Conservation (phyloP, 2,329 filamentous ascomycete species). For the Tolypocladium inflatum region DNA sequence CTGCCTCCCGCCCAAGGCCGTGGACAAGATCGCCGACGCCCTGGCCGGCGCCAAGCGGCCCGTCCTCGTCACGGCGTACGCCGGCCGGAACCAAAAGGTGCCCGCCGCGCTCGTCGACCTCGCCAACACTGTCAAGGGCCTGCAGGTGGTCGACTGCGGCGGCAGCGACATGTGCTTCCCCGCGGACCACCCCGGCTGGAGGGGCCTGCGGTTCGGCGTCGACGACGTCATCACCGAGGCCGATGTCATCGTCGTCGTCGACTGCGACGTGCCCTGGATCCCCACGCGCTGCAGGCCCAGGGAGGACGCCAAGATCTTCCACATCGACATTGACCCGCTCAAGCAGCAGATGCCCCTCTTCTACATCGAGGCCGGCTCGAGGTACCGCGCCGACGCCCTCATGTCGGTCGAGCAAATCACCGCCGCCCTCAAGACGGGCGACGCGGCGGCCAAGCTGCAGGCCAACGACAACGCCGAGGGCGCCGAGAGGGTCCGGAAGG, state of each 20-base stretch:
- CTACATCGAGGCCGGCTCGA: constrained; percentile 56
- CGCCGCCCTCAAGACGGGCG: constrained; percentile 42
- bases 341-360: constrained; percentile 67
- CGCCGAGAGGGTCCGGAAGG: constrained; percentile 39
- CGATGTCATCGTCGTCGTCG: constrained; percentile 75
- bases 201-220: constrained; percentile 64
- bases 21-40: constrained; percentile 50
- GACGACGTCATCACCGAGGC: constrained; percentile 66
- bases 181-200: constrained; percentile 55
- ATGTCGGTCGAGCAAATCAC: constrained; percentile 62
- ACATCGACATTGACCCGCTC: constrained; percentile 56
- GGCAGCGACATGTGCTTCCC: constrained; percentile 79
- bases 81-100: constrained; percentile 56
- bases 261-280: constrained; percentile 93
- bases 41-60: constrained; percentile 56
- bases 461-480: constrained; percentile 7
- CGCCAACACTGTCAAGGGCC: constrained; percentile 55
- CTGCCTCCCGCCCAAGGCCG: constrained; percentile 41
- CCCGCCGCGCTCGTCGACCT: constrained; percentile 55
- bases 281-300: constrained; percentile 58
- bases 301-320: constrained; percentile 45
- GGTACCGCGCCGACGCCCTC: constrained; percentile 58
- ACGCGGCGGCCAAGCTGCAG: constrained; percentile 28
- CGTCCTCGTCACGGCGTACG: constrained; percentile 61
- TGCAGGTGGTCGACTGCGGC: constrained; percentile 66